These are phyloP conservation scores for Cercospora zeae-maydis DNA, from an alignment of 2,329 filamentous ascomycete genomes.

Conservation along the genomic window DNA sequence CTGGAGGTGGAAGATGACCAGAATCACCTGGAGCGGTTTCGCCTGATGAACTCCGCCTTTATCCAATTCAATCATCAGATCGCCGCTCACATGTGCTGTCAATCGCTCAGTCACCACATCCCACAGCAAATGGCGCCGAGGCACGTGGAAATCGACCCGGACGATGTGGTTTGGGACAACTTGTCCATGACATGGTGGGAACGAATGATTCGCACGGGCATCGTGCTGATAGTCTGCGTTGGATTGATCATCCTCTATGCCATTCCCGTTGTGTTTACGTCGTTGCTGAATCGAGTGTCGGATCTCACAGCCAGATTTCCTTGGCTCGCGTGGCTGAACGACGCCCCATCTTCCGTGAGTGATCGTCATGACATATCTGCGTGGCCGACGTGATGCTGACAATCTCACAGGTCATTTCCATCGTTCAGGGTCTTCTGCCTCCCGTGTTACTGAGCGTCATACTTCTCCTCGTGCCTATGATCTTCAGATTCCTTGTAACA, in stretches of 20 bases:
- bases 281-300: constrained; percentile 73
- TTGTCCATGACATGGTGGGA: constrained; percentile 97
- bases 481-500: constrained; percentile 68
- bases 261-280: constrained; percentile 84
- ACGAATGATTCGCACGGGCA: constrained; percentile 66
- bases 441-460: constrained; percentile 72
- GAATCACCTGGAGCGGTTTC: constrained; percentile 76
- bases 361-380: background rate
- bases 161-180: constrained; percentile 94
- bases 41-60: constrained; percentile 92
- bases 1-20: constrained; percentile 90
- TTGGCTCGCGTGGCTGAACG: constrained; percentile 69
- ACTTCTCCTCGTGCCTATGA: constrained; percentile 74
- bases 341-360: constrained; percentile 51
- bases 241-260: constrained; percentile 86
- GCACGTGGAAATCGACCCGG: constrained; percentile 87
- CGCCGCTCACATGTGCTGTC: constrained; percentile 96
- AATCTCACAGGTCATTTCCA: constrained; percentile 50
- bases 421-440: constrained; percentile 83
- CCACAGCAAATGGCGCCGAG: constrained; percentile 92
- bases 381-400: background rate
- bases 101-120: constrained; percentile 83
- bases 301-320: constrained; percentile 61
- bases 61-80: constrained; percentile 98
- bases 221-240: constrained; percentile 63